Conservation (phyloP, 2,329 filamentous ascomycete genomes). For the Xylariaceae sp. region DNA sequence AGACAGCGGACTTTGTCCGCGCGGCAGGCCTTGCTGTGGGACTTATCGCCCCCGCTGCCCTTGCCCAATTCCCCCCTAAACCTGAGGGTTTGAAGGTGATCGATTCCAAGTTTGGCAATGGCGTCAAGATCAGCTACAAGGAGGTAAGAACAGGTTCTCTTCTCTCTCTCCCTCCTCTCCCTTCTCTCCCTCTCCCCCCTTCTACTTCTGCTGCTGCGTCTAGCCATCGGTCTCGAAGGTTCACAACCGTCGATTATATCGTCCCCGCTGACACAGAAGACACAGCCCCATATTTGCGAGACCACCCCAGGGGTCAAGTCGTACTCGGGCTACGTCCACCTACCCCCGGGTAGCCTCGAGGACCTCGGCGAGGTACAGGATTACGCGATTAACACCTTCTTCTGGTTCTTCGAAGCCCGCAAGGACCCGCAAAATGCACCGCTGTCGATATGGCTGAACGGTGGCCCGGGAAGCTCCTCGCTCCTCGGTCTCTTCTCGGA, state of each 20-base stretch:
- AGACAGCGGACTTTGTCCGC: slow-evolving; percentile 6
- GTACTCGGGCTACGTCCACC: slow-evolving; percentile 55
- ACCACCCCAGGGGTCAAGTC: slow-evolving; percentile 52
- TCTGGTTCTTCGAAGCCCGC: slow-evolving; percentile 35
- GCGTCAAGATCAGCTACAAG: slow-evolving; percentile 57
- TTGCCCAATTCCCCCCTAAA: slow-evolving; percentile 28
- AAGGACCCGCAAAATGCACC: slow-evolving; percentile 30
- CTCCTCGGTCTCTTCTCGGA: slow-evolving; percentile 46
- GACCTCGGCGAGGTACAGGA: slow-evolving; percentile 41
- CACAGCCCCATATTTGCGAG: slow-evolving; percentile 50
- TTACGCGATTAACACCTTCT: slow-evolving; percentile 43
- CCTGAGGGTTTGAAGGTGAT: slow-evolving; percentile 41
- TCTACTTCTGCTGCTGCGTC: not conserved
- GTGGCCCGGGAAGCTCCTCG: slow-evolving; percentile 53
- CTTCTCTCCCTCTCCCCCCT: not conserved
- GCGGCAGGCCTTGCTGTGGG: slow-evolving; percentile 10
- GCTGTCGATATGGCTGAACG: slow-evolving; percentile 54
- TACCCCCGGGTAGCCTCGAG: slow-evolving; percentile 40
- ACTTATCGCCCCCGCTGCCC: slow-evolving; percentile 15
- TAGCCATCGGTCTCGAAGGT: not conserved
- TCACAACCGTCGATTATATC: not conserved
- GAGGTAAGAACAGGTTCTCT: slow-evolving; percentile 28
- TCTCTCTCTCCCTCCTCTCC: not conserved
- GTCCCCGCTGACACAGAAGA: slow-evolving; percentile 2
- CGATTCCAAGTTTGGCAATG: slow-evolving; percentile 50